Evolutionary conservation across 805 yeast genomes (phyloP), one percentile per base, ranked within the genome.

Genomic region (Zygoascus biomembranicola): DNA sequence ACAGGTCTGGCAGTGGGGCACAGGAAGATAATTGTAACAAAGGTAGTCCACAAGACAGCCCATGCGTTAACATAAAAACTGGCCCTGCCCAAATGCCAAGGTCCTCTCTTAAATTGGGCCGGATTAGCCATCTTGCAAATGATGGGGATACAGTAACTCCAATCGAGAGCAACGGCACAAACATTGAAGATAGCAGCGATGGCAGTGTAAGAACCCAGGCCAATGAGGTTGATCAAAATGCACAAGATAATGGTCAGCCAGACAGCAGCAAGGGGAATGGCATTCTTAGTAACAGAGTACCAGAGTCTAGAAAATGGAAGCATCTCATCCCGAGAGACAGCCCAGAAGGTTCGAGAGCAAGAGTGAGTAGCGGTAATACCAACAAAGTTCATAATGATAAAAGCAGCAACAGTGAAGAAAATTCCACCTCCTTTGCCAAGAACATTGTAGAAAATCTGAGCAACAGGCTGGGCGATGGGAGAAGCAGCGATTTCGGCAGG

Each of bases 181-280:
- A 90, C 83, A 0, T 95, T 94, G 71, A 87, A 80, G 66, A 87
- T 87, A 2, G 95, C 90, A 66, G 84, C 84, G 67, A 87, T 85
- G 0, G 94, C 90, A 8, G 90, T 79, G 5, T 81, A 72, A 0
- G 92, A 85, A 1, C 87, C 67, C 45, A 87, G 68, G 2, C 90
- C 85, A 43, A 87, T 71, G 8, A 82, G 65, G 1, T 90, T 87
- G 47, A 87, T 68, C 1, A 79, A 52, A 47, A 56, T 58, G 50
- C 62, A 59, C 35, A 53, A 46, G 31, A 54, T 43, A 28, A 52
- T 51, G 18, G 77, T 77, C 32, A 87, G 78, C 19, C 84, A 79
- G 0, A 69, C 77, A 76, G 84, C 82, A 14, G 88, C 81, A 58
- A 78, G 79, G 1, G 95, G 95, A 20, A 86, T 81, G 32, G 74